Base-by-base conservation (phyloP, 495 filamentous ascomycete genomes). In the Aspergillus sclerotiicarbonarius region DNA sequence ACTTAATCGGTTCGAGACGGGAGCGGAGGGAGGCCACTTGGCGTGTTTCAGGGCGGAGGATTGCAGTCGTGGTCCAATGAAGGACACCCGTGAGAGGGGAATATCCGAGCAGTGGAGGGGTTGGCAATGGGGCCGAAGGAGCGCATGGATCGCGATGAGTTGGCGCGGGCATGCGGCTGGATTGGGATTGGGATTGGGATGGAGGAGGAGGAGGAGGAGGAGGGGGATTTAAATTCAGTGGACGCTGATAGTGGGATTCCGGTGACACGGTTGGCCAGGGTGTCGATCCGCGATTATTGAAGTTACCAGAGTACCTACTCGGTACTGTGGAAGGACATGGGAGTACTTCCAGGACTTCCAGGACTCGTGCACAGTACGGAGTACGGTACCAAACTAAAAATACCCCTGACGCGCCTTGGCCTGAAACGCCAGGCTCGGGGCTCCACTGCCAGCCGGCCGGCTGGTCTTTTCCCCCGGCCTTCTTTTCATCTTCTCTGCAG, bases 341-440 rank as follows among this genome's bases (percentile, higher is more conserved):
- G n/a, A n/a, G n/a, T n/a, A n/a, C n/a, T n/a, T n/a, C n/a, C n/a
- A n/a, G n/a, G n/a, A n/a, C n/a, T n/a, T n/a, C n/a, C n/a, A n/a
- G n/a, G n/a, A n/a, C n/a, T n/a, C n/a, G n/a, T n/a, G n/a, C n/a
- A n/a, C n/a, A 25, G 25, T 2, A 25, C 25, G 2, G 25, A 5
- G 25, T 25, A 25, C 25, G 5, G 25, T 25, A 25, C 25, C 25
- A 5, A 25, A 52, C 37, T 43, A 53, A 53, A 53, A 53, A 53
- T 53, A 53, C 51, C 51, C 51, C 51, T 49, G 46, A 49, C 46
- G 19, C 51, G 32, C 51, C 25, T 25, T 25, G 25, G 25, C 25
- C 25, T 53, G 51, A 53, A 53, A 53, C 51, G 51, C 3, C 18
- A 31, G 32, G 21, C 41, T 21, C 8, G 19, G 21, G 33, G 29